Conservation (phyloP, 1,139 yeast genomes). For the Saccharomyces hybrid region DNA sequence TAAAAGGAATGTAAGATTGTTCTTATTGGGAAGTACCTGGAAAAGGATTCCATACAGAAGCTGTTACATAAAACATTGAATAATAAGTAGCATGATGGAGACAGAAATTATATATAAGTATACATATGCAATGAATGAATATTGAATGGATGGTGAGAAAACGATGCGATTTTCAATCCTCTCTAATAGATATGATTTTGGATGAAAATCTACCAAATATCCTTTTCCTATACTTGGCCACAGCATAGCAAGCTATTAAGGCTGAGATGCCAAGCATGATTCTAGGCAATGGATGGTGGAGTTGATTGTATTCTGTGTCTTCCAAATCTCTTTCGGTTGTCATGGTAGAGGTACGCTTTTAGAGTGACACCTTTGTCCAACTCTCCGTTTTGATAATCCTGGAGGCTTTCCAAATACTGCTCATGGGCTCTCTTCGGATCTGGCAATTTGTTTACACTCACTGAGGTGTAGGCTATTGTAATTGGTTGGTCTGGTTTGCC, state of each 20-base stretch:
- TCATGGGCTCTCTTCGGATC: slow-evolving; percentile 16
- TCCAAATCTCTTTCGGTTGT: slow-evolving; percentile 11
- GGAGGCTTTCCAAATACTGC: slow-evolving; percentile 17
- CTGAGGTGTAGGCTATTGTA: slow-evolving; percentile 33
- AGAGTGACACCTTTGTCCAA: slow-evolving; percentile 23
- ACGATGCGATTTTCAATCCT: neutral
- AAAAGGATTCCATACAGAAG: slow-evolving; percentile 27
- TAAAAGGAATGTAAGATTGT: slow-evolving; percentile 52
- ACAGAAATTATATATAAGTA: neutral
- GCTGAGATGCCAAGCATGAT: slow-evolving; percentile 11
- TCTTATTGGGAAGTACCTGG: slow-evolving; percentile 67
- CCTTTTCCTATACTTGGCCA: slow-evolving; percentile 11
- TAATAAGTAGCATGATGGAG: neutral
- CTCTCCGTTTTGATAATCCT: slow-evolving; percentile 19
- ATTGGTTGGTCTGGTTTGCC: slow-evolving; percentile 40
- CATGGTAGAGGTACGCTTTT: slow-evolving; percentile 6
- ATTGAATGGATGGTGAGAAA: neutral
- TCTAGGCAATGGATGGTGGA: slow-evolving; percentile 17
- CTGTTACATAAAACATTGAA: slow-evolving; percentile 13
- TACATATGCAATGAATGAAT: neutral
- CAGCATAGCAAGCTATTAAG: slow-evolving; percentile 8
- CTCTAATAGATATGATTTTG: neutral
- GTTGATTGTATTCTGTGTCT: slow-evolving; percentile 12
- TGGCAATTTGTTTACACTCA: slow-evolving; percentile 18
- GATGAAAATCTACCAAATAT: slow-evolving; percentile 11